Evolutionary conservation across 192 early-diverging fungal genomes (phyloP), one percentile per base, ranked within the genome.

Genomic region (Linnemannia hyalina): DNA sequence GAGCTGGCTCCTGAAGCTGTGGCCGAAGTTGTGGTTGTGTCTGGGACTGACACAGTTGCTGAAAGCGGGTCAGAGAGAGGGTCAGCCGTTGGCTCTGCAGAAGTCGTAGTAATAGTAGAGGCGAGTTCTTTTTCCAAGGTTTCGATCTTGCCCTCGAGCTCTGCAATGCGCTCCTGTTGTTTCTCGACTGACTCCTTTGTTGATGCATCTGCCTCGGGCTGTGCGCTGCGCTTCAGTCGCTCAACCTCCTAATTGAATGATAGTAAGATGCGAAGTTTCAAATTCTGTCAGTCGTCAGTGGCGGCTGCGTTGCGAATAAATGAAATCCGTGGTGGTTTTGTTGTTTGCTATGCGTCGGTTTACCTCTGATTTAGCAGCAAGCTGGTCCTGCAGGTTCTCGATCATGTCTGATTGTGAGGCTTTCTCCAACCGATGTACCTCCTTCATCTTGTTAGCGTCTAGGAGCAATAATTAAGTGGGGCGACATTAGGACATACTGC

Each of bases 361-460:
- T 83, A 89, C 88, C 83, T 86, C 44, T 47, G 83, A 68, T 42
- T 82, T 82, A 15, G 81, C 20, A 0, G 75, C 76, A 47, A 89
- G 78, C 49, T 86, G 83, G 4, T 86, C 81, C 70, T 82, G 83
- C 42, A 89, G 74, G 18, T 82, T 85, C 42, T 89, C 88, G 36
- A 89, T 89, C 72, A 86, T 76, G 52, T 89, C 81, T 40, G 88
- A 80, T 46, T 89, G 88, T 6, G 88, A 86, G 22, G 68, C 46
- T 1, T 77, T 73, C 42, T 85, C 80, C 13, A 82, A 54, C 7
- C 42, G 65, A 71, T 89, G 88, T n/a, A 84, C 75, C 35, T 89
- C 78, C n/a, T 80, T 81, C 71, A 86, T 29, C 70, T 86, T 80
- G 23, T 71, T 38, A 8, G 84, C 75, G 7, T 86, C 80, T 86